Evolutionary conservation across 2,329 filamentous ascomycete genomes (phyloP), one percentile per base, ranked within the genome.

Genomic region (Aspergillus pseudonomiae): DNA sequence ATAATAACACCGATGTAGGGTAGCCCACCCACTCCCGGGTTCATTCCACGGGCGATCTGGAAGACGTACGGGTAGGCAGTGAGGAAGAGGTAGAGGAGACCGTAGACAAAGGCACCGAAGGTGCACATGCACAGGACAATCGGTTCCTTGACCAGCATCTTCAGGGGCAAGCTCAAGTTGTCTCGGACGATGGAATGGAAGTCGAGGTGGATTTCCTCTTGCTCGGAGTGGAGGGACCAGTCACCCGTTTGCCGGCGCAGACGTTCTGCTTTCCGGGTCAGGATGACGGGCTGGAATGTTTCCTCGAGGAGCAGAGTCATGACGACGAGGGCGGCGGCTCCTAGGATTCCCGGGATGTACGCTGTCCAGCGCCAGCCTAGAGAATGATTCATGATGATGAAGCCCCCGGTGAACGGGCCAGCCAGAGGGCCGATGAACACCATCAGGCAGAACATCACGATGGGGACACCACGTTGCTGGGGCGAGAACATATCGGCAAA

Each of bases 401-500:
- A 86, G 16, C 84, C 84, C 36, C 84, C 84, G 53, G 85, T 80
- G 60, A 85, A 85, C 1, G 84, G 84, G 3, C 82, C 83, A 6
- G 83, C 70, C 45, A 84, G 75, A 0, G 84, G 83, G 2, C 83
- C 83, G 4, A 81, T 80, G 72, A 85, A 83, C 10, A 83, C 83
- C 9, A 80, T 82, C 69, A 84, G 80, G 34, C 79, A 79, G 70
- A 84, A 86, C 4, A 84, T 71, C 1, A 81, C 79, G 28, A 83
- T 79, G 12, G 74, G 78, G 21, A 77, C 67, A 50, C 80, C 80
- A 59, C 80, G 76, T 67, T 78, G 59, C 61, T 75, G 74, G 63
- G 84, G 83, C 70, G 84, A 76, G 66, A 84, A 85, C 77, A 86
- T 86, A 67, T 86, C 85, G 2, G 83, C 82, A 66, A 86, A 88